Base-by-base conservation (phyloP, 768 basidiomycete species). In the Coprinopsis strossmayeri region DNA sequence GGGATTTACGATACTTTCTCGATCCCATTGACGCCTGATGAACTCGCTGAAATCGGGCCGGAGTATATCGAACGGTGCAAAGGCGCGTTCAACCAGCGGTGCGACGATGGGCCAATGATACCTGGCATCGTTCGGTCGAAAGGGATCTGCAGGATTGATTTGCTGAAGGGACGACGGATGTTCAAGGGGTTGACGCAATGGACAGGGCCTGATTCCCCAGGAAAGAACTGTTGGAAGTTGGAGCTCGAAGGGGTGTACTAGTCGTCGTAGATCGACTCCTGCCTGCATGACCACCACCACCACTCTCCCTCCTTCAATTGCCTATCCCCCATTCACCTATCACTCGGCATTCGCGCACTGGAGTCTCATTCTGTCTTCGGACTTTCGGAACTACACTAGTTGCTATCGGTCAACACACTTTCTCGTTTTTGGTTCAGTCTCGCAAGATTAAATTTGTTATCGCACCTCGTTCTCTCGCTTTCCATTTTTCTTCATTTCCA, bases 71-170 rank as follows among this genome's bases (percentile, higher is more conserved):
- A 60, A 23, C 63, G 64, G 20, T 77, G 73, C 55, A 61, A 65
- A 21, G 63, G 54, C 1, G 69, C 72, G 0, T 81, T 77, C 53
- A 62, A 67, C 30, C 69, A 73, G 45, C 67, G 77, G 41, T 78
- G 76, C 57, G 57, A 61, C 27, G 69, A 74, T 42, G 63, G 65
- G 25, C 68, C 69, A 1, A 71, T 71, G 25, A 53, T 72, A 42
- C 62, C 66, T 13, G 66, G 66, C 45, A 67, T 61, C 46, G 74
- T 72, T 49, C 68, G 70, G 52, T 60, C 63, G 26, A 62, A 70
- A 40, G 82, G 81, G 5, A 68, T 80, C 62, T 67, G 72, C 46
- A 72, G 82, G 15, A 72, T 82, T 41, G 82, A 85, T 51, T 59
- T 78, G 27, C 61, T 84, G 47, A 58, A 67, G 20, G 76, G 78